Evolutionary conservation across 129 eudicot genomes (phyloP).

Genomic region (Mikania micrantha): DNA sequence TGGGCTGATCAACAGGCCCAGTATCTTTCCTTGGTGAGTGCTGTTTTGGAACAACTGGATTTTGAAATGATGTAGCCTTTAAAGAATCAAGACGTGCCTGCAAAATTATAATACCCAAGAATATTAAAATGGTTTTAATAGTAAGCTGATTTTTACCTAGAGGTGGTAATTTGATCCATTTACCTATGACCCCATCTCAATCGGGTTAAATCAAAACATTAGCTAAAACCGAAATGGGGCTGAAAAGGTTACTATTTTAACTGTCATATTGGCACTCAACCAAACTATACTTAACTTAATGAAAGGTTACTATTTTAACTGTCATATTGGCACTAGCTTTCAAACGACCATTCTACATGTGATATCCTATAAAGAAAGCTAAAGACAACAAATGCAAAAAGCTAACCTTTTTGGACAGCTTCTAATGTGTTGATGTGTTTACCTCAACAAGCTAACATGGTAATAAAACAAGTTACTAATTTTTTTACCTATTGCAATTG

Average conservation of each 20-base stretch:
- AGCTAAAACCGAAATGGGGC: background rate
- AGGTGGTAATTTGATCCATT: background rate
- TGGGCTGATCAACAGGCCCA: slow-evolving; percentile 26
- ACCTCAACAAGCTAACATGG: background rate
- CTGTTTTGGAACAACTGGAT: slow-evolving; percentile 47
- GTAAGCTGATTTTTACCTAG: background rate
- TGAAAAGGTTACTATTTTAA: no score
- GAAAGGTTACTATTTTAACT: background rate
- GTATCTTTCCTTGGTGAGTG: slow-evolving; percentile 45
- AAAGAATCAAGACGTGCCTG: slow-evolving; percentile 54
- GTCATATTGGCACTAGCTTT: background rate
- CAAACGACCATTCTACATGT: background rate
- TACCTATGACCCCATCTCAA: background rate
- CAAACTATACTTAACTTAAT: background rate
- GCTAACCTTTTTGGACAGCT: background rate
- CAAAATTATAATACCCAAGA: background rate
- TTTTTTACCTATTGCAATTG: background rate
- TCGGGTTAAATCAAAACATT: background rate
- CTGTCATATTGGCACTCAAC: no score
- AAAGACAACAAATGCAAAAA: background rate
- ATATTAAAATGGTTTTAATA: background rate
- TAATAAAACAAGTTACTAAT: background rate
- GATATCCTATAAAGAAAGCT: background rate
- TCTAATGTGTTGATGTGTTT: background rate
- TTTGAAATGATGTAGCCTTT: slow-evolving; percentile 29